phyloP scores from a whole-genome alignment of 2,329 filamentous ascomycete species.

The Salinomyces thailandicus region DNA sequence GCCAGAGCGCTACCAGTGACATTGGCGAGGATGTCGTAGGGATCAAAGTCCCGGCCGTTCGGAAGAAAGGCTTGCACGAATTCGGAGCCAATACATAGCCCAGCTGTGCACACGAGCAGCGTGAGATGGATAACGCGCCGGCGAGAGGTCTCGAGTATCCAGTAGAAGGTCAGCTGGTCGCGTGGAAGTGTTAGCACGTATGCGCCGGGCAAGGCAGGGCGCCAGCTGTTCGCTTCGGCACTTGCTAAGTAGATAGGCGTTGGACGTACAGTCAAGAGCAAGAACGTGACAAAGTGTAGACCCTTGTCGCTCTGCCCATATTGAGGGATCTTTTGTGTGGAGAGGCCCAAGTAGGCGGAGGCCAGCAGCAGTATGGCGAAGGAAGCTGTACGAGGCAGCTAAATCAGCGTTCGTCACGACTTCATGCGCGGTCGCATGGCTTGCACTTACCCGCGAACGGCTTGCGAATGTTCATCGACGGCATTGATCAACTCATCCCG shows the following conservation, averaged over 20 bases:
- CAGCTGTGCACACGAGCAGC: constrained; percentile 64
- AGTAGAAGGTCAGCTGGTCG: constrained; percentile 59
- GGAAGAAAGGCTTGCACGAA: constrained; percentile 64
- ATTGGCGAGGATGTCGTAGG: constrained; percentile 82
- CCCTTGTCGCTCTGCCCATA: constrained; percentile 74
- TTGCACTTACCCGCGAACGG: constrained; percentile 68
- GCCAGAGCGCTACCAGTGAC: constrained; percentile 64
- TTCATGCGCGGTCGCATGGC: not conserved
- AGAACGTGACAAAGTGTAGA: constrained; percentile 80
- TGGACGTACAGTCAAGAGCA: constrained; percentile 59
- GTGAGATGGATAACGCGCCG: constrained; percentile 78
- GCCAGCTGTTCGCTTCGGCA: too few relatives aligned
- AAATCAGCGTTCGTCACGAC: not conserved
- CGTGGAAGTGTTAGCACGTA: constrained; percentile 2
- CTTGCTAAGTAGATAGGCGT: too few relatives aligned
- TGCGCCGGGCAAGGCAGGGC: too few relatives aligned
- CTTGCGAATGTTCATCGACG: constrained; percentile 69
- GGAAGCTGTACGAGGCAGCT: constrained; percentile 25
- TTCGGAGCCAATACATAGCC: constrained; percentile 63
- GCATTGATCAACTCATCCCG: constrained; percentile 17
- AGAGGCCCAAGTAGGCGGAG: constrained; percentile 66
- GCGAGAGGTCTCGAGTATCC: constrained; percentile 85
- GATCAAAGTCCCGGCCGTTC: constrained; percentile 52
- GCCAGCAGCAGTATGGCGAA: constrained; percentile 57
- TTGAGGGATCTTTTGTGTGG: constrained; percentile 41